Conservation (phyloP, 75 land plant species). For the Larix kaempferi region DNA sequence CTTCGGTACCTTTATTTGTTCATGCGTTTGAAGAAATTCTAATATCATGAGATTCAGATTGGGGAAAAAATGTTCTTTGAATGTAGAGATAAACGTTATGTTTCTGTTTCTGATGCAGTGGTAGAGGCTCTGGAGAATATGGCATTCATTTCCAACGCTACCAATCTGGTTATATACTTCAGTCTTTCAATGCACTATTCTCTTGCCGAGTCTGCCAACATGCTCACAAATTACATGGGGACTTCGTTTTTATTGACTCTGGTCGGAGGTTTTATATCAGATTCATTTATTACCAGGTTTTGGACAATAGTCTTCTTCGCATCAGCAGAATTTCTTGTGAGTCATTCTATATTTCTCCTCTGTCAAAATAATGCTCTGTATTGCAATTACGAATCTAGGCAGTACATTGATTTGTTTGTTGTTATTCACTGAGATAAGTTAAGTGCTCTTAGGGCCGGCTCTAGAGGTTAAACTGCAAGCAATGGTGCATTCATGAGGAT, state of each 20-base stretch:
- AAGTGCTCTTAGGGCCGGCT: not conserved
- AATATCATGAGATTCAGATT: not conserved
- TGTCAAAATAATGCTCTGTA: not conserved
- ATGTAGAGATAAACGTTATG: not conserved
- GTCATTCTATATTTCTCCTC: not conserved
- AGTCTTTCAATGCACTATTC: conserved; percentile 47
- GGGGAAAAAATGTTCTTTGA: not conserved
- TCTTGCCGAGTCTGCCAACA: conserved; percentile 43
- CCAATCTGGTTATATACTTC: conserved; percentile 68
- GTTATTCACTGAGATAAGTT: not conserved
- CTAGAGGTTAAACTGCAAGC: not conserved
- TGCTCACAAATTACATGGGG: conserved; percentile 72
- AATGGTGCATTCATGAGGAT: not conserved
- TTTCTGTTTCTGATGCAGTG: conserved; percentile 20
- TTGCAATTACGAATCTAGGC: not conserved
- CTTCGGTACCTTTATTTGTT: conserved; percentile 35
- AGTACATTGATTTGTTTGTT: not conserved
- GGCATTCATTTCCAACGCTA: conserved; percentile 65
- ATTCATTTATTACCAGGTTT: conserved; percentile 58
- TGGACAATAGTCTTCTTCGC: conserved; percentile 48
- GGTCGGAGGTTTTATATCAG: conserved; percentile 70
- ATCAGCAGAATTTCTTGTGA: conserved; percentile 43
- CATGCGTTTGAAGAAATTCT: not conserved
- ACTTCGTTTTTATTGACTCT: conserved; percentile 69
- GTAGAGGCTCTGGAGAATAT: conserved; percentile 75